A percentile compares a stretch with the other conserved stretches of the same genome.
Evolutionary conservation across 2,329 filamentous ascomycete species (phyloP).

Genomic region (Penicillium corylophilum): DNA sequence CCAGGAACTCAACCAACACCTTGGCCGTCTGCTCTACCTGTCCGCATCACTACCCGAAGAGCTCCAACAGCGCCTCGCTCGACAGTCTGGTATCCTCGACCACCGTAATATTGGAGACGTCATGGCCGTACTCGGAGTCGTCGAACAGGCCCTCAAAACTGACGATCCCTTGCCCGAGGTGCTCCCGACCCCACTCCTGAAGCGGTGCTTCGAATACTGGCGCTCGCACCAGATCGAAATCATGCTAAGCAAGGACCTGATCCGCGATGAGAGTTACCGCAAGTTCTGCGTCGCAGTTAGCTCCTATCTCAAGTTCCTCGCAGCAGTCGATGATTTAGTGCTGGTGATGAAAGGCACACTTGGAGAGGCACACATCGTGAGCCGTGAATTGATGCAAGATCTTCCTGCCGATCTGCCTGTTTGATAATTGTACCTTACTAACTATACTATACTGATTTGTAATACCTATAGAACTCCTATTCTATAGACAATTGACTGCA

Average conservation of each 20-base stretch:
- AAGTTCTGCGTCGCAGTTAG: constrained; percentile 50
- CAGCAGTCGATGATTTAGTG: constrained; percentile 47
- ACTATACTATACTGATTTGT: not conserved
- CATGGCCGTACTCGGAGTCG: constrained; percentile 51
- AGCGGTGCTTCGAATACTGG: constrained; percentile 34
- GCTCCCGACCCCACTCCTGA: constrained; percentile 49
- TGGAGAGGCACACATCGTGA: constrained; percentile 44
- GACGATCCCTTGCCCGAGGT: constrained; percentile 51
- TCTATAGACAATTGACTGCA: not conserved
- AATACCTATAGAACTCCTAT: not conserved
- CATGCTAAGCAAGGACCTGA: constrained; percentile 33
- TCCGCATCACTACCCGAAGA: constrained; percentile 37
- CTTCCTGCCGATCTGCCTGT: constrained; percentile 2
- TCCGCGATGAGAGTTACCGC: constrained; percentile 46
- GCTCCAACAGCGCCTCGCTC: constrained; percentile 43
- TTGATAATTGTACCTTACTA: constrained; percentile 1
- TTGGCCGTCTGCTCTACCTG: constrained; percentile 39
- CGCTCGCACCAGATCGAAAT: constrained; percentile 19
- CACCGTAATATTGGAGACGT: constrained; percentile 49
- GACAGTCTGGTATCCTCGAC: constrained; percentile 42
- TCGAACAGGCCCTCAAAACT: constrained; percentile 50
- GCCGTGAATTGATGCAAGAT: constrained; percentile 16
- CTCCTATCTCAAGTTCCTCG: constrained; percentile 47
- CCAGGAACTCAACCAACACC: constrained; percentile 32
- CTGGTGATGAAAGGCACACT: constrained; percentile 45